These are phyloP conservation scores for Xylaria longipes DNA, from an alignment of 495 filamentous ascomycete species.

Conservation along the genomic window DNA sequence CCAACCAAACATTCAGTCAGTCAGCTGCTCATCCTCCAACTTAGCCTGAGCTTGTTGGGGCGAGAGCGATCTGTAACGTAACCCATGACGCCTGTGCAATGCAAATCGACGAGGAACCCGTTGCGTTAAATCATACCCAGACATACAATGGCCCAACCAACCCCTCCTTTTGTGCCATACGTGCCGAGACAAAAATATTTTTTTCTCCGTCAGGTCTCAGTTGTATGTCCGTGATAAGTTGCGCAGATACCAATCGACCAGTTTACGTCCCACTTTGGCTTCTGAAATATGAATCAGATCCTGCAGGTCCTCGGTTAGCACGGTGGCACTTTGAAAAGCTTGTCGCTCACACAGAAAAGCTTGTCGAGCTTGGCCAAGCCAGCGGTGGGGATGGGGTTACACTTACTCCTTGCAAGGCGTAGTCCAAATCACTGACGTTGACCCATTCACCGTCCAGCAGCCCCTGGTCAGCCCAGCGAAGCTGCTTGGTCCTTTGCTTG, in stretches of 20 bases:
- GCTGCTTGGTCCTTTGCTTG: slow-evolving; percentile 97
- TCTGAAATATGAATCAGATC: slow-evolving; percentile 98
- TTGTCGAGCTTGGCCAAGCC: slow-evolving; percentile 13
- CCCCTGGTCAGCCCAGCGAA: slow-evolving; percentile 89
- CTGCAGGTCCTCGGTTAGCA: slow-evolving; percentile 47
- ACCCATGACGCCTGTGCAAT: slow-evolving; percentile 44
- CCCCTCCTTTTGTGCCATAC: slow-evolving; percentile 12
- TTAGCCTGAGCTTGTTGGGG: slow-evolving; percentile 25
- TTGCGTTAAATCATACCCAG: slow-evolving; percentile 24
- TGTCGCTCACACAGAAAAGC: slow-evolving; percentile 26
- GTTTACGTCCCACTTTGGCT: slow-evolving; percentile 93
- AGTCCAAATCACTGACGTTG: slow-evolving; percentile 91
- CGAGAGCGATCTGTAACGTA: slow-evolving; percentile 28
- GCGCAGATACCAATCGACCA: slow-evolving; percentile 98
- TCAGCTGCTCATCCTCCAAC: slow-evolving; percentile 17
- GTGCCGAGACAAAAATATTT: slow-evolving; percentile 20
- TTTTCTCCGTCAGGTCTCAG: slow-evolving; percentile 29
- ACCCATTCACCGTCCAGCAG: slow-evolving; percentile 91
- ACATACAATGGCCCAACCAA: slow-evolving; percentile 24
- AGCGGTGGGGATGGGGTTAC: slow-evolving; percentile 19
- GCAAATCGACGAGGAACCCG: slow-evolving; percentile 35
- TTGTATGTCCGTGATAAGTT: slow-evolving; percentile 92
- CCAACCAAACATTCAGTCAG: slow-evolving; percentile 19
- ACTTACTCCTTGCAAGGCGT: slow-evolving; percentile 88
- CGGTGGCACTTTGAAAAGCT: slow-evolving; percentile 22